Evolutionary conservation across 2,329 filamentous ascomycete genomes (phyloP).

Genomic region (Gliomastix tumulicola): DNA sequence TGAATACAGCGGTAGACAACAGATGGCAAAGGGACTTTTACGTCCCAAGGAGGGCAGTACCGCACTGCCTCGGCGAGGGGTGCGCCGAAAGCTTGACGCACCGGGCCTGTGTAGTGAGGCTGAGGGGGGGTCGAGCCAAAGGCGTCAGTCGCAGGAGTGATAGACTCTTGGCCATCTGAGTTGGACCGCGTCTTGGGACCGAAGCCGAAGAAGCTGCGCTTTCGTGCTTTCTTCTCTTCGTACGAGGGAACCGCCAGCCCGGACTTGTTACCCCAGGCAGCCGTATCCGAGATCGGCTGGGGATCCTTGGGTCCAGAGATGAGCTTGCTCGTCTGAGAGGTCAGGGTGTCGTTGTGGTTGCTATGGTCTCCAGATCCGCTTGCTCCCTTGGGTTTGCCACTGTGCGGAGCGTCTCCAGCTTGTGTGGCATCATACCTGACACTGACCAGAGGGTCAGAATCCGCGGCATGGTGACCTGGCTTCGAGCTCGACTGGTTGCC

Average conservation of each 20-base stretch:
- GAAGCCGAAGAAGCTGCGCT: slow-evolving; percentile 70
- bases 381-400: slow-evolving; percentile 25
- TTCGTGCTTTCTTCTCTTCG: slow-evolving; percentile 76
- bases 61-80: slow-evolving; percentile 81
- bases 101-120: slow-evolving; percentile 40
- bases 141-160: slow-evolving; percentile 37
- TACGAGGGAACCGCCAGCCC: slow-evolving; percentile 37
- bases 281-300: slow-evolving; percentile 72
- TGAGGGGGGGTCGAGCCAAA: slow-evolving; percentile 34
- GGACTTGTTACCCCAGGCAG: slow-evolving; percentile 81
- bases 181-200: slow-evolving; percentile 53
- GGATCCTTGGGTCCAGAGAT: slow-evolving; percentile 86
- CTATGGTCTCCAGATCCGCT: slow-evolving; percentile 24
- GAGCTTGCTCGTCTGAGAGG: slow-evolving; percentile 30
- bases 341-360: slow-evolving; percentile 25
- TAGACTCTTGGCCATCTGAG: slow-evolving; percentile 49
- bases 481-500: slow-evolving; percentile 15
- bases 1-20: slow-evolving; percentile 95
- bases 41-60: slow-evolving; percentile 65
- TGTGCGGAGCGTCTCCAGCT: slow-evolving; percentile 42
- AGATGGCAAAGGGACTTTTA: slow-evolving; percentile 72
- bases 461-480: slow-evolving; percentile 24
- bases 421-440: slow-evolving; percentile 52
- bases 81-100: slow-evolving; percentile 75
- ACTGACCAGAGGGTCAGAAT: slow-evolving; percentile 44